A percentile compares a stretch with the other conserved stretches of the same genome.
These are phyloP conservation scores for Physaria fendleri DNA, from an alignment of 345 rosid genomes.

Conservation along the genomic window DNA sequence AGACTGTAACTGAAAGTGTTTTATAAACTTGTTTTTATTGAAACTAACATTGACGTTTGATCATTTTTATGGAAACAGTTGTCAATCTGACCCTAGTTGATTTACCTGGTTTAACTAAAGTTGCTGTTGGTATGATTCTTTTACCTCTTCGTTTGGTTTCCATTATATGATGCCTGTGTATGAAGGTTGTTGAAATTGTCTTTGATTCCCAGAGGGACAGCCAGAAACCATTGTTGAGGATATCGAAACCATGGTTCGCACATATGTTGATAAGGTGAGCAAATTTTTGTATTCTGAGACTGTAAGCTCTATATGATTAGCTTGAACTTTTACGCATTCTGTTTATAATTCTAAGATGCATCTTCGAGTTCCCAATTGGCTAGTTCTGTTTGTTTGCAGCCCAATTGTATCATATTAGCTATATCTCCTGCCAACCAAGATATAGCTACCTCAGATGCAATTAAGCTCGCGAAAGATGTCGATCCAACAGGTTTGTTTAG, in stretches of 20 bases:
- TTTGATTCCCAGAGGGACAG: slow-evolving; percentile 73
- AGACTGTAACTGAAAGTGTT: neutral
- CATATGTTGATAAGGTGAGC: slow-evolving; percentile 85
- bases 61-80: slow-evolving; percentile 41
- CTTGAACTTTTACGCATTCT: neutral
- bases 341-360: neutral
- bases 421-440: slow-evolving; percentile 98
- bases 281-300: neutral
- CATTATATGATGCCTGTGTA: neutral
- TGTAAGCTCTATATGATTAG: neutral
- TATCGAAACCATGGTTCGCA: slow-evolving; percentile 85
- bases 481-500: slow-evolving; percentile 72
- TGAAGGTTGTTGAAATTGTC: neutral
- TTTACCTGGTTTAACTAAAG: slow-evolving; percentile 93
- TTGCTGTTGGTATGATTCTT: slow-evolving; percentile 67
- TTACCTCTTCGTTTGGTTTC: neutral
- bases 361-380: neutral
- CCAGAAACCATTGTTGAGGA: slow-evolving; percentile 80
- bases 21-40: neutral
- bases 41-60: neutral
- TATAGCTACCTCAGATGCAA: slow-evolving; percentile 95
- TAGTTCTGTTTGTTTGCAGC: slow-evolving; percentile 40
- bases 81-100: slow-evolving; percentile 92
- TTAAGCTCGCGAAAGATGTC: slow-evolving; percentile 80
- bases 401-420: slow-evolving; percentile 81